Percentiles rank a stretch among this genome's conserved stretches.
phyloP scores from a whole-genome alignment of 176 grass and related monocot species.

The Rhynchospora pubera region DNA sequence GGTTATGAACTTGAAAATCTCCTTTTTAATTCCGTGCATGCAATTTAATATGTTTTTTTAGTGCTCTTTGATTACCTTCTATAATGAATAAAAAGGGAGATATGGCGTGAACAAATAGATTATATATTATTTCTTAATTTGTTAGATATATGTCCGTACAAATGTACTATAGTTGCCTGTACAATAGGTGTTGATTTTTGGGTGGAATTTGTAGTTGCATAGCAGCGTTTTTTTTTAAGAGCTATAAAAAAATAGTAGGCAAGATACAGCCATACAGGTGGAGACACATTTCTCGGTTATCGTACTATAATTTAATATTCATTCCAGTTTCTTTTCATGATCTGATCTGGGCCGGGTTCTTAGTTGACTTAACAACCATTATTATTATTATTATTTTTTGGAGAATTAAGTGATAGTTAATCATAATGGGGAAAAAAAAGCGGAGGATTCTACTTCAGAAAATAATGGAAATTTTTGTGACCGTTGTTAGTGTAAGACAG shows the following conservation, averaged over 20 bases:
- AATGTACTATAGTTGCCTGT: neutral
- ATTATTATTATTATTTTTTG: neutral
- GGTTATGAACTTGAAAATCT: neutral
- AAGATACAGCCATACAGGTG: neutral
- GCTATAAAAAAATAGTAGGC: neutral
- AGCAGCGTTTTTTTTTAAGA: neutral
- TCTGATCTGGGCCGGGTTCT: neutral
- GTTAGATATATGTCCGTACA: neutral
- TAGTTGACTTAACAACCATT: neutral
- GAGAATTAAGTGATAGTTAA: neutral
- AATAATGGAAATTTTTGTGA: neutral
- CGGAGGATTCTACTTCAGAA: neutral
- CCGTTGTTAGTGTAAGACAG: conserved; percentile 15
- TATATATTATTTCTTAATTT: neutral
- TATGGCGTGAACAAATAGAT: neutral
- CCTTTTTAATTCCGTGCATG: neutral
- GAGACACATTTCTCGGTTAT: neutral
- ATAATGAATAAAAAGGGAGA: neutral
- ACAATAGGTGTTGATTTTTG: neutral
- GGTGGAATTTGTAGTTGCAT: neutral
- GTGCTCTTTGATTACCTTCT: neutral
- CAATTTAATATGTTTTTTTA: neutral
- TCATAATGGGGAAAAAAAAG: neutral
- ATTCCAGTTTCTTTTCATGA: neutral
- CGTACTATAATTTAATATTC: neutral